A percentile compares a stretch with the other conserved stretches of the same genome.
Evolutionary conservation across 805 yeast species (phyloP).

Genomic region (Saccharomycopsis sp.): DNA sequence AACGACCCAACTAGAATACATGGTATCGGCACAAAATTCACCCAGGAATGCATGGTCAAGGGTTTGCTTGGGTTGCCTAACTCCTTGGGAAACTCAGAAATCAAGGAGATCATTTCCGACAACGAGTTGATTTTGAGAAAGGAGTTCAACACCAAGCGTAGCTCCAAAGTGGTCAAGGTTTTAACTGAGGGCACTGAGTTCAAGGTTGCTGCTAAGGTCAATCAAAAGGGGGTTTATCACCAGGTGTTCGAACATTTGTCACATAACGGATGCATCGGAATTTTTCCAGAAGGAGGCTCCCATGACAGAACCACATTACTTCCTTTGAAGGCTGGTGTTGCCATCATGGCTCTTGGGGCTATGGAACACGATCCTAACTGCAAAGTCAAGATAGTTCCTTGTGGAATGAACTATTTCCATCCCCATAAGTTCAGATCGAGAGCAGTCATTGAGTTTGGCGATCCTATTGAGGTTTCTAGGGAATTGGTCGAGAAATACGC

Average conservation of each 20-base stretch:
- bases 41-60: slow-evolving; percentile 48
- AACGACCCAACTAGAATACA: slow-evolving; percentile 45
- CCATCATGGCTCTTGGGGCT: slow-evolving; percentile 95
- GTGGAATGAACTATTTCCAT: slow-evolving; percentile 94
- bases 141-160: slow-evolving; percentile 53
- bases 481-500: slow-evolving; percentile 59
- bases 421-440: slow-evolving; percentile 90
- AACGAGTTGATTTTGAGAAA: slow-evolving; percentile 59
- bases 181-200: slow-evolving; percentile 54
- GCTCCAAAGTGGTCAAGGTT: slow-evolving; percentile 35
- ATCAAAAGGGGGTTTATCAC: slow-evolving; percentile 75
- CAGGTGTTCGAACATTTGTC: slow-evolving; percentile 78
- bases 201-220: slow-evolving; percentile 73
- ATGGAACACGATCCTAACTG: slow-evolving; percentile 68
- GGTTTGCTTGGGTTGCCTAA: slow-evolving; percentile 74
- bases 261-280: slow-evolving; percentile 74
- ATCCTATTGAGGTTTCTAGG: slow-evolving; percentile 63
- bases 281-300: slow-evolving; percentile 97
- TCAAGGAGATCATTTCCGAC: slow-evolving; percentile 61
- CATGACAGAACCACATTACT: slow-evolving; percentile 88
- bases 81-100: slow-evolving; percentile 68
- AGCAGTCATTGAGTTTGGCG: slow-evolving; percentile 90
- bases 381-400: slow-evolving; percentile 81
- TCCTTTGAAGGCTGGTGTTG: slow-evolving; percentile 95
- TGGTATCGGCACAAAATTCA: slow-evolving; percentile 64